Conservation (phyloP, 192 early-diverging fungal species). For the Endogone sp. region DNA sequence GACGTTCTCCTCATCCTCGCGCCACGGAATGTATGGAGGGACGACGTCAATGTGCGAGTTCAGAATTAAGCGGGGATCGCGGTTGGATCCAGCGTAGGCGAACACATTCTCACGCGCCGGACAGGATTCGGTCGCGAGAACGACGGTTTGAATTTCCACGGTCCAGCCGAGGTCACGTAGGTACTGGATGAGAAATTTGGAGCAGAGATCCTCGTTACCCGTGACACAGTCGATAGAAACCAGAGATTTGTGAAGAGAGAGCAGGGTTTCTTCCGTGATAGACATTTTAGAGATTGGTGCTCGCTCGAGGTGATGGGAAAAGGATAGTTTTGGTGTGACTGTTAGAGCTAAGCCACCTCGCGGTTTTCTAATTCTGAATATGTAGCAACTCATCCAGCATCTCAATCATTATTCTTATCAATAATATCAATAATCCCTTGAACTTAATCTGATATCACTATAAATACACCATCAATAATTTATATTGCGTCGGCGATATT, state of each 20-base stretch:
- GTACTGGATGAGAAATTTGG: constrained; percentile 23
- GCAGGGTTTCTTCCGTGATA: background rate
- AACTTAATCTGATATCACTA: no score
- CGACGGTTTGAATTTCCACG: constrained; percentile 32
- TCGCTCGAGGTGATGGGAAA: no score
- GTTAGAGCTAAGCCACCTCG: no score
- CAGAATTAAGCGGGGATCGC: constrained; percentile 26
- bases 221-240: background rate
- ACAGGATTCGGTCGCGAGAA: constrained; percentile 6
- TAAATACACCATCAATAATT: no score
- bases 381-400: no score
- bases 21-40: constrained; percentile 39
- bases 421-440: no score
- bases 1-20: constrained; percentile 36
- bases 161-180: constrained; percentile 35
- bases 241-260: background rate
- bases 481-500: no score
- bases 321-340: no score
- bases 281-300: constrained; percentile 1
- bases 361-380: no score
- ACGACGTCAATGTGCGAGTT: constrained; percentile 50
- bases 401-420: no score
- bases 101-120: constrained; percentile 40
- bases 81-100: constrained; percentile 30
- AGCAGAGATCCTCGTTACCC: background rate